A percentile compares a stretch with the other conserved stretches of the same genome.
These are phyloP conservation scores for Gnaphalium uliginosum DNA, from an alignment of 129 eudicot genomes.

Conservation along the genomic window DNA sequence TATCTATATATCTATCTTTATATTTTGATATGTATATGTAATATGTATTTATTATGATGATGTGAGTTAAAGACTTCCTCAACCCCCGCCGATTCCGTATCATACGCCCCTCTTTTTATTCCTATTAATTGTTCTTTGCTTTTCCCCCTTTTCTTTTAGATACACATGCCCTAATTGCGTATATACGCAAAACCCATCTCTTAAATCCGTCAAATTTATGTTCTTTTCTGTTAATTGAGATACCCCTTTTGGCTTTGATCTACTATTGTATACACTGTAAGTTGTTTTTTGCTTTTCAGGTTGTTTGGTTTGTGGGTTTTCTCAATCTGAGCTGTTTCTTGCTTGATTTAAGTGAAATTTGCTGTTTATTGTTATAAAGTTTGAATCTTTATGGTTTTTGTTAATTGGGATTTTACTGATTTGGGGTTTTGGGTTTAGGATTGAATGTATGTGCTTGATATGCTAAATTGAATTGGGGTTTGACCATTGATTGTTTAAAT, in stretches of 20 bases:
- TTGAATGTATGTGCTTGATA: conserved; percentile 24
- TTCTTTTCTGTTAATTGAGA: not conserved
- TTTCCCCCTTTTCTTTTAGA: not conserved
- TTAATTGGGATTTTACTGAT: conserved; percentile 12
- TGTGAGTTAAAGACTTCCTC: conserved; percentile 5
- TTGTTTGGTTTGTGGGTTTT: conserved; percentile 15
- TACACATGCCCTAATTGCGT: conserved; percentile 5
- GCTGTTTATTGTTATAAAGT: not conserved
- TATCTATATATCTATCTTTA: not conserved
- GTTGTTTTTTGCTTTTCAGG: not conserved
- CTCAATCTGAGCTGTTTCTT: conserved; percentile 20
- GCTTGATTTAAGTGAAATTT: conserved; percentile 24
- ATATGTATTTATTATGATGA: not conserved
- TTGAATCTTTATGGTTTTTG: not conserved
- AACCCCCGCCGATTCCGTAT: conserved; percentile 23
- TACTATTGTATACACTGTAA: conserved; percentile 20
- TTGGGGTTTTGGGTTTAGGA: conserved; percentile 33
- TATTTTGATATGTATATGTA: not conserved
- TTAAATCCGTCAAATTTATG: not conserved
- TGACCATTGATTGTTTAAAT: not conserved
- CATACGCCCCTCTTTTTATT: conserved; percentile 25
- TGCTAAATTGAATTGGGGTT: not conserved
- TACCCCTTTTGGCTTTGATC: conserved; percentile 21
- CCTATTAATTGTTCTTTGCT: not conserved
- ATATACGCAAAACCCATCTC: not conserved